These are phyloP conservation scores for Podospora didyma DNA, from an alignment of 495 filamentous ascomycete species.

Conservation along the genomic window DNA sequence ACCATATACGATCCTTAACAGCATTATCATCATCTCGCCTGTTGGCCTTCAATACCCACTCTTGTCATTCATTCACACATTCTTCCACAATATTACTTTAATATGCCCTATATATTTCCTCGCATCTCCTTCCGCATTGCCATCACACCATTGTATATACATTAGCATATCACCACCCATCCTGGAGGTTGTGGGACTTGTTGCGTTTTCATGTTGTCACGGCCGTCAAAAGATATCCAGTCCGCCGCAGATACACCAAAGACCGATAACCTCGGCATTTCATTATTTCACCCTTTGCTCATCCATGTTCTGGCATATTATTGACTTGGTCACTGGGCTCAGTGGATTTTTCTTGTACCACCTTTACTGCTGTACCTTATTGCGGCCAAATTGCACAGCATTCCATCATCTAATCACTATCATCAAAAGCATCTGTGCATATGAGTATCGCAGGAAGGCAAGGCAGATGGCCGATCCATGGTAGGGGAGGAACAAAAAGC, in stretches of 20 bases:
- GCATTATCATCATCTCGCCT: constrained; percentile 7
- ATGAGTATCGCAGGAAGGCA: too few species aligned
- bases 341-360: background rate
- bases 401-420: too few species aligned
- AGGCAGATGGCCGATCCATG: too few species aligned
- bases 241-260: constrained; percentile 6
- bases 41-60: constrained; percentile 5
- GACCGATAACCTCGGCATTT: constrained; percentile 1
- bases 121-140: background rate
- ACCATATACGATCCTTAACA: constrained; percentile 1
- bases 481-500: too few species aligned
- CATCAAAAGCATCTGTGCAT: too few species aligned
- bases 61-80: constrained; percentile 7
- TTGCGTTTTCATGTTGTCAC: constrained; percentile 3
- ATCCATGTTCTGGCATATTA: background rate
- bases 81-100: background rate
- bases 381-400: too few species aligned
- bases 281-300: background rate
- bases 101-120: background rate
- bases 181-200: background rate
- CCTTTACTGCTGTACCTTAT: too few species aligned
- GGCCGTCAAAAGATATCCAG: constrained; percentile 9
- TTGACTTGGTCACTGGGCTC: background rate
- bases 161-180: constrained; percentile 4
- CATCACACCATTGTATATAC: constrained; percentile 1